Evolutionary conservation across 225 moss, liverwort and hornwort species (phyloP).

Genomic region (Lunularia cruciata): DNA sequence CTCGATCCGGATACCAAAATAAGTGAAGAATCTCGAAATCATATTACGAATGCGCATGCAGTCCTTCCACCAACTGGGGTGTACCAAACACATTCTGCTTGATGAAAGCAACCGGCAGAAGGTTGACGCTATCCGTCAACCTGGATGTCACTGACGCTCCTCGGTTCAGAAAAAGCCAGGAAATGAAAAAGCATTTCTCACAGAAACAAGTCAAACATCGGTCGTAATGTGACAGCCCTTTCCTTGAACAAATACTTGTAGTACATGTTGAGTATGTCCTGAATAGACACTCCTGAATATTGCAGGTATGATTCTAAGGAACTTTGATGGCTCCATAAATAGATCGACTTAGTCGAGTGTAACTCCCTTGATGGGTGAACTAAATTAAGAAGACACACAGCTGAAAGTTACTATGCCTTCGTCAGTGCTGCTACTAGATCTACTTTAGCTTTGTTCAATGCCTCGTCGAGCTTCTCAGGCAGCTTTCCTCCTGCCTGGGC

Average conservation of each 20-base stretch:
- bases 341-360: slow-evolving; percentile 1
- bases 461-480: slow-evolving; percentile 78
- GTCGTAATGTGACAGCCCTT: background rate
- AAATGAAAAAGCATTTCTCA: too few relatives aligned
- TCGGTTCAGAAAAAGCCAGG: too few relatives aligned
- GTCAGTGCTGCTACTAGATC: slow-evolving; percentile 54
- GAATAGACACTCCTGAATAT: background rate
- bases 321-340: background rate
- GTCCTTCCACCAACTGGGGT: too few relatives aligned
- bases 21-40: too few relatives aligned
- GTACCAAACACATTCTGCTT: too few relatives aligned
- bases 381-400: background rate
- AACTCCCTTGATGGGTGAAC: background rate
- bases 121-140: too few relatives aligned
- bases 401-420: slow-evolving; percentile 36
- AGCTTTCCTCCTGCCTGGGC: slow-evolving; percentile 88
- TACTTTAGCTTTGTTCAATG: slow-evolving; percentile 57
- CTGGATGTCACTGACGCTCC: too few relatives aligned
- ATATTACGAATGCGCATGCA: too few relatives aligned
- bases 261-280: background rate
- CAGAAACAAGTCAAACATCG: too few relatives aligned
- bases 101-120: too few relatives aligned
- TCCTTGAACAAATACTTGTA: background rate
- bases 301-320: slow-evolving; percentile 2
- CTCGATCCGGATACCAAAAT: too few relatives aligned